Percentiles rank a stretch among this genome's conserved stretches.
Conservation (phyloP, 2,329 filamentous ascomycete genomes). For the Diaporthe citri region DNA sequence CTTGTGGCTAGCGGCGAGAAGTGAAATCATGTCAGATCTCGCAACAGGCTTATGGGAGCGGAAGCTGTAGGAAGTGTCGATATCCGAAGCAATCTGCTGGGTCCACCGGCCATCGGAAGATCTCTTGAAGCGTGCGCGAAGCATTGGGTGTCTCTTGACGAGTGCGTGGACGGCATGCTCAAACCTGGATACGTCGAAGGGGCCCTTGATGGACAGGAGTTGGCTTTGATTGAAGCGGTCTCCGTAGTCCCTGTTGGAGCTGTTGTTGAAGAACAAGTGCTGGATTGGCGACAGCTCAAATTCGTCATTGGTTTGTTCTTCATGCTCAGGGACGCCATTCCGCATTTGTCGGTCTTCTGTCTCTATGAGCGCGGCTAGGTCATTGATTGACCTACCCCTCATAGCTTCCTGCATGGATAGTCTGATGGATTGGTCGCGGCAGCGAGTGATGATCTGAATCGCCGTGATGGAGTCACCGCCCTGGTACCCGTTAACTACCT, state of each 20-base stretch:
- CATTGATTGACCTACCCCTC: not conserved
- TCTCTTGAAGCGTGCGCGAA: slow-evolving; percentile 42
- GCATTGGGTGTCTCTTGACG: slow-evolving; percentile 54
- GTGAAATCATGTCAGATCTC: not conserved
- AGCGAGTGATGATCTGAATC: slow-evolving; percentile 1
- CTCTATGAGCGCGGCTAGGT: slow-evolving; percentile 14
- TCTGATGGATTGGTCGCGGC: slow-evolving; percentile 8
- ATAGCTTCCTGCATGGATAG: not conserved
- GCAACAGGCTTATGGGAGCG: not conserved
- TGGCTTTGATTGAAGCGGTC: slow-evolving; percentile 62
- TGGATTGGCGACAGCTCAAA: slow-evolving; percentile 14
- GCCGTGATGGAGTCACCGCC: slow-evolving; percentile 9
- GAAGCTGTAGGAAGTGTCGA: not conserved
- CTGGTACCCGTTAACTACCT: not conserved
- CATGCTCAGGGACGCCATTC: not conserved
- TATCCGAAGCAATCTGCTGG: not conserved
- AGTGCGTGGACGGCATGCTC: slow-evolving; percentile 58
- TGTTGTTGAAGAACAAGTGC: slow-evolving; percentile 15
- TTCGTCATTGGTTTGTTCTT: not conserved
- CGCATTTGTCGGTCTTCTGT: not conserved
- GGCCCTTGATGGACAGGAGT: slow-evolving; percentile 42
- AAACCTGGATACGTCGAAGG: slow-evolving; percentile 54
- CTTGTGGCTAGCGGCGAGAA: not conserved
- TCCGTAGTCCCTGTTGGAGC: slow-evolving; percentile 60
- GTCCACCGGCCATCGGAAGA: not conserved